Percentiles rank a stretch among this genome's conserved stretches.
Evolutionary conservation across 352 stramenopile genomes (phyloP).

Genomic region (Pythium plurisporium): DNA sequence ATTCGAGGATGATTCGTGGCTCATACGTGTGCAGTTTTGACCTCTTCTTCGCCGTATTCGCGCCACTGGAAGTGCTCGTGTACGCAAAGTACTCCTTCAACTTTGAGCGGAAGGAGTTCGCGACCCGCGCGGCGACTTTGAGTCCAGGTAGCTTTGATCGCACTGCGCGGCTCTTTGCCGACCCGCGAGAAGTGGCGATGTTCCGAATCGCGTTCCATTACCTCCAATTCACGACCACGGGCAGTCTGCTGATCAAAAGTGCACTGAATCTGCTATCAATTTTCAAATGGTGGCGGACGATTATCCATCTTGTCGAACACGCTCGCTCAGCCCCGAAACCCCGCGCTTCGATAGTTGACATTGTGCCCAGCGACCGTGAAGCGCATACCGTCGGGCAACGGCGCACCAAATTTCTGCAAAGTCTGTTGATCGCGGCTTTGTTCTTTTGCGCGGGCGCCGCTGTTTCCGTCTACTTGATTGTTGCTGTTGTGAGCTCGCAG

Average conservation of each 20-base stretch:
- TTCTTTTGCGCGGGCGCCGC: constrained; percentile 8
- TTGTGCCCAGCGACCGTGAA: background rate
- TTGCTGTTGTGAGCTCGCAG: background rate
- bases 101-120: constrained; percentile 32
- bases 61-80: constrained; percentile 34
- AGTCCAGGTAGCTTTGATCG: constrained; percentile 31
- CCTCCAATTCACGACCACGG: constrained; percentile 30
- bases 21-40: too few species aligned
- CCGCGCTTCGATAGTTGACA: constrained; percentile 4
- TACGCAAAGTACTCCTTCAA: constrained; percentile 40
- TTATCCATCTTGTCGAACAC: constrained; percentile 29
- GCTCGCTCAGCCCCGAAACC: constrained; percentile 14
- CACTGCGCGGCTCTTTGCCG: constrained; percentile 30
- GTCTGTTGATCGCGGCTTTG: background rate
- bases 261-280: constrained; percentile 36
- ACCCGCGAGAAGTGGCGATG: constrained; percentile 28
- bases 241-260: constrained; percentile 33
- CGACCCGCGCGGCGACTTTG: constrained; percentile 25
- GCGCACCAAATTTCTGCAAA: too few species aligned
- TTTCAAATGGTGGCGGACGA: constrained; percentile 50
- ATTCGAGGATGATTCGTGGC: too few species aligned
- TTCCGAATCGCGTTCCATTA: constrained; percentile 32
- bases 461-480: constrained; percentile 19
- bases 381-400: too few species aligned
- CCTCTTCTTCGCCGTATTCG: constrained; percentile 52